Evolutionary conservation across 768 basidiomycete species (phyloP).

Genomic region (Mycena albidolilacea): DNA sequence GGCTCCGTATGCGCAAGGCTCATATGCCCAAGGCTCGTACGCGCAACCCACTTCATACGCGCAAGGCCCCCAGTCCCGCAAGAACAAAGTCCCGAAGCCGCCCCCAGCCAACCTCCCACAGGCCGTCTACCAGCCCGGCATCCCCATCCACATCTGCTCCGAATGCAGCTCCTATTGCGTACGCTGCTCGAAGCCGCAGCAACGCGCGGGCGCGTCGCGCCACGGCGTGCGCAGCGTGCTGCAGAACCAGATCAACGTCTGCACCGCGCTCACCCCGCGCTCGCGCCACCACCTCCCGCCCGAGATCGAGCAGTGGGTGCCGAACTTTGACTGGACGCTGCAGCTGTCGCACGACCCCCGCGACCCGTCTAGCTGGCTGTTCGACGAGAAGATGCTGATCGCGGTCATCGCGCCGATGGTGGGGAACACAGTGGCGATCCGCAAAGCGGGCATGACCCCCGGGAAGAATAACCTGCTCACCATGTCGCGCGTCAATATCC

Average conservation of each 20-base stretch:
- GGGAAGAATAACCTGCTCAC: not conserved
- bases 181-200: not conserved
- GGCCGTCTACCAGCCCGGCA: not conserved
- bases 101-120: not conserved
- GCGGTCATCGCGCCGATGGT: constrained; percentile 9
- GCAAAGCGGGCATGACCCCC: not conserved
- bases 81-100: too few species aligned
- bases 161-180: not conserved
- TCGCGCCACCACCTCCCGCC: not conserved
- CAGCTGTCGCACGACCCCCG: not conserved
- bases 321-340: constrained; percentile 6
- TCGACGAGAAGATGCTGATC: not conserved
- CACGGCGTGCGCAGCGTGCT: not conserved
- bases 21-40: too few species aligned
- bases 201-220: too few species aligned
- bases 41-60: too few species aligned
- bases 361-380: not conserved
- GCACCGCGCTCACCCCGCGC: not conserved
- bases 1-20: too few species aligned
- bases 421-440: not conserved
- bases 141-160: constrained; percentile 6
- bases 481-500: not conserved
- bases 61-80: too few species aligned
- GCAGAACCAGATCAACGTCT: constrained; percentile 14
- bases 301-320: not conserved